These are phyloP conservation scores for Hyphopichia khmerensis DNA, from an alignment of 1,139 yeast genomes.

Conservation along the genomic window DNA sequence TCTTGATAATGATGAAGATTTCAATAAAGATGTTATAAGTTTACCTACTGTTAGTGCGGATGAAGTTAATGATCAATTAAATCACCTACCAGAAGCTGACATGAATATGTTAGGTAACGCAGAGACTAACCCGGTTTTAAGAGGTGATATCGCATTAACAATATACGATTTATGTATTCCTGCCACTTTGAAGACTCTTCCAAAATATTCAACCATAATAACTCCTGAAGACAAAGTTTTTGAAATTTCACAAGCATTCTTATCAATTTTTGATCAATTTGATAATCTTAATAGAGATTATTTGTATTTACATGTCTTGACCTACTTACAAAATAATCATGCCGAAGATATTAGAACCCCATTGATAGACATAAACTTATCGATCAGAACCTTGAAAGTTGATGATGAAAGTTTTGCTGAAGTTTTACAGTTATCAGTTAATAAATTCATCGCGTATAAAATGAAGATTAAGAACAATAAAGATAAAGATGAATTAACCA, in stretches of 20 bases:
- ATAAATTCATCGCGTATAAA: slow-evolving; percentile 65
- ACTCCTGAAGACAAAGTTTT: slow-evolving; percentile 36
- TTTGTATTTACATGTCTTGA: slow-evolving; percentile 62
- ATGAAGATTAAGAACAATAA: slow-evolving; percentile 33
- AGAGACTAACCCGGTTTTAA: slow-evolving; percentile 84
- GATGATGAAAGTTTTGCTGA: slow-evolving; percentile 50
- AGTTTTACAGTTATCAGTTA: slow-evolving; percentile 65
- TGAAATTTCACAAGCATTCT: slow-evolving; percentile 44
- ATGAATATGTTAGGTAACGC: slow-evolving; percentile 82
- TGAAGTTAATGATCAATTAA: slow-evolving; percentile 60
- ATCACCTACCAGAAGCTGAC: slow-evolving; percentile 82
- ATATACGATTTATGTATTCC: slow-evolving; percentile 73
- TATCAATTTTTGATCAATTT: slow-evolving; percentile 64
- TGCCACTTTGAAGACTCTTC: slow-evolving; percentile 38
- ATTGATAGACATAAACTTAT: slow-evolving; percentile 62
- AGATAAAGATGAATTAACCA: slow-evolving; percentile 44
- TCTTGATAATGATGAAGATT: slow-evolving; percentile 31
- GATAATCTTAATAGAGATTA: slow-evolving; percentile 67
- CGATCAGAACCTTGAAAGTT: slow-evolving; percentile 54
- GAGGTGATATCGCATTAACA: slow-evolving; percentile 85
- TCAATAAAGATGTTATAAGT: slow-evolving; percentile 40
- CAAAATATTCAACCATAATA: slow-evolving; percentile 24
- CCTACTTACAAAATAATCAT: slow-evolving; percentile 43
- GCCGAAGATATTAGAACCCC: slow-evolving; percentile 41
- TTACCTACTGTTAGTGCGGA: slow-evolving; percentile 52